Evolutionary conservation across 1,284 basidiomycete species (phyloP).

Genomic region (Somion occarium): DNA sequence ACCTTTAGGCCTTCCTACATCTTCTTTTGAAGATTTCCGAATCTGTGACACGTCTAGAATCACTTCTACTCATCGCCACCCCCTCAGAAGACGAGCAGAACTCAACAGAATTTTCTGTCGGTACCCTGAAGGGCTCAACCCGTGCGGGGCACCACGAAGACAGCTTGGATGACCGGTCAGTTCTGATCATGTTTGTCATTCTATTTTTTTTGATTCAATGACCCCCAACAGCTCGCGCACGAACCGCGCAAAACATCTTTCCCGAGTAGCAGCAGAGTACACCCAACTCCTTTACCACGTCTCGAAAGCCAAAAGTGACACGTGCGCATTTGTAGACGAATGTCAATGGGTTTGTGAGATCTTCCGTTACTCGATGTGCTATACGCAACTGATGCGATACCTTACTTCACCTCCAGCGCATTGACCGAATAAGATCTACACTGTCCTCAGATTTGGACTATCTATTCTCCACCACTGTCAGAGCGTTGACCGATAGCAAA

Average conservation of each 20-base stretch:
- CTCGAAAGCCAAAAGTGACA: constrained; percentile 72
- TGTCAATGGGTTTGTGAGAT: constrained; percentile 76
- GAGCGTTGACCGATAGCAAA: constrained; percentile 42
- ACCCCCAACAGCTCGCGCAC: constrained; percentile 45
- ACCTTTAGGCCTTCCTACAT: constrained; percentile 67
- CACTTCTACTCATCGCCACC: constrained; percentile 63
- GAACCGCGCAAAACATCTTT: constrained; percentile 78
- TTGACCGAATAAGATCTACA: constrained; percentile 76
- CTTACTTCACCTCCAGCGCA: too few species aligned
- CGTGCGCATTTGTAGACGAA: constrained; percentile 75
- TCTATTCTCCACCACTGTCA: constrained; percentile 59
- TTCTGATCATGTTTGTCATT: not conserved
- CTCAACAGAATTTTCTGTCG: constrained; percentile 26
- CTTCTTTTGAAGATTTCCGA: constrained; percentile 87
- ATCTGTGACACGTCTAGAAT: constrained; percentile 79
- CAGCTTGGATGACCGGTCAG: constrained; percentile 35
- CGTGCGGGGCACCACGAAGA: constrained; percentile 19
- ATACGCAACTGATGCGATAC: too few species aligned
- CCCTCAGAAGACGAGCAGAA: constrained; percentile 39
- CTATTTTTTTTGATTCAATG: not conserved
- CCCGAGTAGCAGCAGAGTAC: constrained; percentile 85
- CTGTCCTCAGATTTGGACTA: constrained; percentile 82
- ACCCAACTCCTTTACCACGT: constrained; percentile 90
- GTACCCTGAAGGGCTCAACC: constrained; percentile 21
- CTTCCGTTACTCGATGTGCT: too few species aligned